Percentiles rank a stretch among this genome's conserved stretches.
Conservation (phyloP, 2,329 filamentous ascomycete genomes). For the Sporothrix dimorphospora region DNA sequence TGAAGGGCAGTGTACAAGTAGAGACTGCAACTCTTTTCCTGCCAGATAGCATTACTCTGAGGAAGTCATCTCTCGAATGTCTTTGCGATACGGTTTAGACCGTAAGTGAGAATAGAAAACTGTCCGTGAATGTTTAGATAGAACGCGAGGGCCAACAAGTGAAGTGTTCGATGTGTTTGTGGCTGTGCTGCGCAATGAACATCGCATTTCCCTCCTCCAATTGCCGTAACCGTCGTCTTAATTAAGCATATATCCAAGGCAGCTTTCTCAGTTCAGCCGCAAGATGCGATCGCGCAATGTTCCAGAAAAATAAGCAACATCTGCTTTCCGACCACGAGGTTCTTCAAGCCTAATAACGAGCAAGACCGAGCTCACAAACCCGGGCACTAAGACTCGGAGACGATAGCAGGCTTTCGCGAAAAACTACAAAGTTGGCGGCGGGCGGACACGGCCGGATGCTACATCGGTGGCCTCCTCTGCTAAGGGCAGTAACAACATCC, state of each 20-base stretch:
- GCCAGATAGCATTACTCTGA: too few species aligned
- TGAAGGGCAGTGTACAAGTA: background rate
- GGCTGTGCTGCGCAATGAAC: background rate
- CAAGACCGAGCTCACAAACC: background rate
- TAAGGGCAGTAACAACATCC: slow-evolving; percentile 15
- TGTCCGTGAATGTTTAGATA: background rate
- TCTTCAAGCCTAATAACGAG: background rate
- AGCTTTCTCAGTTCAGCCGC: background rate
- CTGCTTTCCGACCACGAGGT: background rate
- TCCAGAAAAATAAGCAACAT: too few species aligned
- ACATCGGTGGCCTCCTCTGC: background rate
- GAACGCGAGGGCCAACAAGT: background rate
- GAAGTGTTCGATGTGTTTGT: background rate
- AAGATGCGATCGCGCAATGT: background rate
- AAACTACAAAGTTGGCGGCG: background rate
- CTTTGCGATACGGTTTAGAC: background rate
- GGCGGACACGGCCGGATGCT: background rate
- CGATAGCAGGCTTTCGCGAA: slow-evolving; percentile 1
- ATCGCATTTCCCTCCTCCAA: background rate
- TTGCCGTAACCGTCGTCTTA: background rate
- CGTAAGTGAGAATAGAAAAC: background rate
- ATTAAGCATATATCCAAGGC: background rate
- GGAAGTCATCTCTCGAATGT: background rate
- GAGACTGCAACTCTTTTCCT: background rate
- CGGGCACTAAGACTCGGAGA: background rate